phyloP scores from a whole-genome alignment of 345 rosid species.

The Gossypium herbaceum region DNA sequence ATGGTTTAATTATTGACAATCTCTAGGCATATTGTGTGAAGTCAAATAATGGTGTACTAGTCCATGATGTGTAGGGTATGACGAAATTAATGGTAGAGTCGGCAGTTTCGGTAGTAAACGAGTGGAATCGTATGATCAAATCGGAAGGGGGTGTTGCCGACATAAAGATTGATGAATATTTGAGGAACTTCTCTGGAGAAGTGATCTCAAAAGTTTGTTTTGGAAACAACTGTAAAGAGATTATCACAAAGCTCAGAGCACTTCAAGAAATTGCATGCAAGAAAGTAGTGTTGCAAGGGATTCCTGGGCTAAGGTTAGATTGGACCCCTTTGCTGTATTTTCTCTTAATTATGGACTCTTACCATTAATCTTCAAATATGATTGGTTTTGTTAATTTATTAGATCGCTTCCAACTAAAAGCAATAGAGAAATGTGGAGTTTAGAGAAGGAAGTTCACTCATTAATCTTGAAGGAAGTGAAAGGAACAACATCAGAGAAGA shows the following conservation, averaged over 20 bases:
- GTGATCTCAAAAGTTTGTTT: slow-evolving; percentile 65
- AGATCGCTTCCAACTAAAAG: slow-evolving; percentile 25
- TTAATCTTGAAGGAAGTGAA: slow-evolving; percentile 38
- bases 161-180: slow-evolving; percentile 34
- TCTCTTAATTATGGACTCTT: too few relatives aligned
- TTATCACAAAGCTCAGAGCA: slow-evolving; percentile 48
- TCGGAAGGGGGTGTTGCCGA: slow-evolving; percentile 16
- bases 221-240: slow-evolving; percentile 55
- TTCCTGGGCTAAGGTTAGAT: slow-evolving; percentile 33
- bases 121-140: slow-evolving; percentile 26
- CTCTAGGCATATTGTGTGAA: not conserved
- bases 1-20: not conserved
- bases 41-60: not conserved
- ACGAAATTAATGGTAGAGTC: slow-evolving; percentile 30
- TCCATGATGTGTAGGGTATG: slow-evolving; percentile 30
- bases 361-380: not conserved
- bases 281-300: slow-evolving; percentile 31
- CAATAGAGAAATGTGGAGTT: slow-evolving; percentile 22
- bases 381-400: not conserved
- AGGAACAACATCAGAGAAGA: slow-evolving; percentile 28
- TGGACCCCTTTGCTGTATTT: not conserved
- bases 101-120: slow-evolving; percentile 15
- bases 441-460: slow-evolving; percentile 33
- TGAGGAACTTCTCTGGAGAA: slow-evolving; percentile 50
- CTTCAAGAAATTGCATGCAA: slow-evolving; percentile 49